Base-by-base conservation (phyloP, 2,329 filamentous ascomycete genomes). In the Clarireedia sp. region DNA sequence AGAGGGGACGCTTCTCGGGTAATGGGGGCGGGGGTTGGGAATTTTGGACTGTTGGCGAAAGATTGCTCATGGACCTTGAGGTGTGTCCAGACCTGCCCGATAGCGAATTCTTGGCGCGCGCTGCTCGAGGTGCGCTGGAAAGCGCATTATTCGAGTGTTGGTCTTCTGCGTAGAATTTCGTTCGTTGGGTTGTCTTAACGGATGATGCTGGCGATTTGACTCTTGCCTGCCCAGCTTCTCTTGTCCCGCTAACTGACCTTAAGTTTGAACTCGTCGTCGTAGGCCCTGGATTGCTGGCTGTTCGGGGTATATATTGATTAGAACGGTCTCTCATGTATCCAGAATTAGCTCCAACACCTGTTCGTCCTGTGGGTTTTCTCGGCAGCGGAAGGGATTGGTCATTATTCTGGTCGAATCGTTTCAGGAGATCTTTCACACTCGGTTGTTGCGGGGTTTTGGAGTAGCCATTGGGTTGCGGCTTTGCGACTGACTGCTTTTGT, bases 391-490 rank as follows among this genome's bases (percentile, higher is more conserved):
- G 58, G 73, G 73, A 37, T 66, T 74, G 36, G 26, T 64, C 62
- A 53, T 63, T 74, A 62, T 77, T 82, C 66, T 85, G 82, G 69
- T 92, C 87, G 72, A 92, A 94, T 54, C 81, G 84, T 70, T 85
- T 89, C 65, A 88, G 84, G 59, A 94, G 75, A 67, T 94, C 88
- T 71, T 86, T 89, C 63, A 94, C 87, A 58, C 86, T 91, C n/a
- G 83, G 77, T 51, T 66, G 61, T 19, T 58, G 57, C 33, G 40
- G 12, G 29, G 60, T 43, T 23, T 59, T 63, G 1, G 59, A 40
- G 21, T 57, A 56, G 29, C 62, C 64, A 52, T 66, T 67, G 26
- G 63, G 51, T 9, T 57, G 59, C 5, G 63, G 56, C 37, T 63
- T 69, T 14, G 61, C 53, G 47, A 51, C 60, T 46, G 51, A 57